A percentile compares a stretch with the other conserved stretches of the same genome.
phyloP scores from a whole-genome alignment of 2,329 filamentous ascomycete genomes.

The Neonectria punicea region DNA sequence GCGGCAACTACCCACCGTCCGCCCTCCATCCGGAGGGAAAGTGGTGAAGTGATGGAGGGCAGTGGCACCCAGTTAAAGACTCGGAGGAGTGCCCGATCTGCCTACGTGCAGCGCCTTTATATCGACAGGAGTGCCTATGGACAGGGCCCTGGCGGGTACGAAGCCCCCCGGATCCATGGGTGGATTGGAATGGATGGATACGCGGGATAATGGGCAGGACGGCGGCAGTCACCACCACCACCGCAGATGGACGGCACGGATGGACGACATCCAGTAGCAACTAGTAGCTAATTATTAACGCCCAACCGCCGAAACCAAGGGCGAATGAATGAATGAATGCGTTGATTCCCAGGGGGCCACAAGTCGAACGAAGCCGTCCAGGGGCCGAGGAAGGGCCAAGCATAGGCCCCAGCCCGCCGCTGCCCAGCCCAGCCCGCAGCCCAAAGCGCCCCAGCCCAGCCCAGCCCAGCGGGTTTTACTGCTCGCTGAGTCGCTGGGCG shows the following conservation, averaged over 20 bases:
- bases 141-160: not conserved
- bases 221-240: no score
- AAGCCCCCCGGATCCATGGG: not conserved
- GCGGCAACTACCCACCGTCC: slow-evolving; percentile 6
- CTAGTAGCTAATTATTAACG: no score
- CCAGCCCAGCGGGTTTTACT: slow-evolving; percentile 2
- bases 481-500: not conserved
- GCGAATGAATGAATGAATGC: not conserved
- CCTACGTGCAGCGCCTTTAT: not conserved
- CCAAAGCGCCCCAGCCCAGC: slow-evolving; percentile 2
- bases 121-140: not conserved
- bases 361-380: not conserved
- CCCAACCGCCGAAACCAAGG: not conserved
- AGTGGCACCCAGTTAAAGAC: no score
- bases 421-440: slow-evolving; percentile 2
- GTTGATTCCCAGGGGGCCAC: not conserved
- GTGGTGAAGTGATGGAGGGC: no score
- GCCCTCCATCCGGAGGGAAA: not conserved
- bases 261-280: not conserved
- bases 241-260: not conserved
- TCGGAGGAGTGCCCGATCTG: no score
- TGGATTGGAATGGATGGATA: not conserved
- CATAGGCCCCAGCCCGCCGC: not conserved
- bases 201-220: no score
- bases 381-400: not conserved